Base-by-base conservation (phyloP, 2,329 filamentous ascomycete genomes). In the Macrophomina phaseolina region DNA sequence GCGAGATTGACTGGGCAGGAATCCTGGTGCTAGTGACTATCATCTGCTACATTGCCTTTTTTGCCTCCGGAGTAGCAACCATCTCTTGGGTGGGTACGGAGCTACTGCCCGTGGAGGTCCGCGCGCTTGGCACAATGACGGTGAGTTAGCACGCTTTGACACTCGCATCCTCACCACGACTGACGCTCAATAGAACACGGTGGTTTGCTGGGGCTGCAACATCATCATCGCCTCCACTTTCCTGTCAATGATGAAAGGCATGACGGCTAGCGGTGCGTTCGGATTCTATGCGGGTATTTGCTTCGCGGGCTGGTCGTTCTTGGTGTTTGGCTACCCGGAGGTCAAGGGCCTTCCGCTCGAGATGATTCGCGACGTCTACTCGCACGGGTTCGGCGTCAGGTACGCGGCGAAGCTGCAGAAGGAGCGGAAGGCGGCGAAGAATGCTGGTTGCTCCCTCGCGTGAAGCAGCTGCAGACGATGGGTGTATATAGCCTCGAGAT, bases 281-380 rank as follows among this genome's bases (percentile, higher is more conserved):
- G 77, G 78, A 4, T 81, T 81, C 69, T 81, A 80, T 68, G 77
- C 78, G 9, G 78, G 75, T 0, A 74, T 81, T 36, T 81, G 79
- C 38, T 71, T 79, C 7, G 70, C 80, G 16, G 79, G 78, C 0
- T 80, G 78, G 76, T 68, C 74, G 49, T 75, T 71, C 32, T 68
- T 80, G 72, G 76, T 79, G 34, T 75, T 78, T 74, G 77, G 74
- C 68, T 81, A 80, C 65, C 74, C 78, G 0, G 78, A 81, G 66
- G 78, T 76, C 4, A 77, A 77, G 60, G 76, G 79, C n/a, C 69
- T 80, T 71, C 76, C 76, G 4, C 70, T 79, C 6, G 77, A 80
- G 68, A 73, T 74, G 51, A 74, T 79, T 8, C 69, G 73, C 11
- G 73, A 76, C 48, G 73, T 79, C 1, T 80, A 79, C 52, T 67